These are phyloP conservation scores for Beta lomatogona DNA, from an alignment of 179 eudicot species.

Conservation along the genomic window DNA sequence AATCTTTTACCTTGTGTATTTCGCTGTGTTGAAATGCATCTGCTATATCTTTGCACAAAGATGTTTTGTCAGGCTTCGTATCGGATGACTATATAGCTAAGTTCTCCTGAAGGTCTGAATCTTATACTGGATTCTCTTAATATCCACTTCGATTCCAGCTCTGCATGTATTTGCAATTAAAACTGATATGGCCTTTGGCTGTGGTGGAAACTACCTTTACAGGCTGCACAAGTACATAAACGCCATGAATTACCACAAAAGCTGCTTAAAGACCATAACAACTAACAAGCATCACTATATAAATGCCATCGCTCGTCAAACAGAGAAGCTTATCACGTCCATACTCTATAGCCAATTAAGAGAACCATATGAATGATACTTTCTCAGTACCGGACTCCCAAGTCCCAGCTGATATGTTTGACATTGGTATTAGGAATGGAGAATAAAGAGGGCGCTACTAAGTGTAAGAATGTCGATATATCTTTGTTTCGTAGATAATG, in stretches of 20 bases:
- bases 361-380: neutral
- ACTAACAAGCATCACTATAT: neutral
- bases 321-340: neutral
- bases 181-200: neutral
- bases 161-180: neutral
- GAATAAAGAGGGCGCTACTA: too few species aligned
- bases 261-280: neutral
- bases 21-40: neutral
- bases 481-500: too few species aligned
- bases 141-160: neutral
- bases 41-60: constrained; percentile 2
- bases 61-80: neutral
- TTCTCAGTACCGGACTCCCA: too few species aligned
- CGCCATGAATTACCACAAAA: neutral
- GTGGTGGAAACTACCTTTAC: neutral
- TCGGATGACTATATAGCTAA: neutral
- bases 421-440: too few species aligned
- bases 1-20: neutral
- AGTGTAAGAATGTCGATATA: too few species aligned
- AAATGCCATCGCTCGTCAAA: neutral
- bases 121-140: neutral
- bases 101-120: neutral
- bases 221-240: neutral
- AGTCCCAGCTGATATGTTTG: too few species aligned
- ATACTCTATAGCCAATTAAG: neutral